Conservation (phyloP, 2,329 filamentous ascomycete genomes). For the Clarireedia homoeocarpa region DNA sequence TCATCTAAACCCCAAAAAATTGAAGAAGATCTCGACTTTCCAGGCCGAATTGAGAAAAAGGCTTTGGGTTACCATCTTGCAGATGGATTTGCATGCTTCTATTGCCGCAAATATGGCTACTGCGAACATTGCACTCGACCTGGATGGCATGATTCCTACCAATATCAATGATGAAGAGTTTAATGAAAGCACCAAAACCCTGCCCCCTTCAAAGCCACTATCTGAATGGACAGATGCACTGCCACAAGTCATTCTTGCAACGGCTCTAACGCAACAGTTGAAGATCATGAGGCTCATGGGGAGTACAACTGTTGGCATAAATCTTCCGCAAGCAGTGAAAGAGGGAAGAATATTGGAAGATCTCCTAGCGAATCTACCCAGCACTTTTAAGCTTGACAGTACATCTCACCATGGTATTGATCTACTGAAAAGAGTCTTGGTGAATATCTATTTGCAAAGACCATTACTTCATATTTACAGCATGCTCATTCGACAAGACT, state of each 20-base stretch:
- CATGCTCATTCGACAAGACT: slow-evolving; percentile 1
- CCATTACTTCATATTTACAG: slow-evolving; percentile 10
- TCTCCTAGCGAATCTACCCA: not conserved
- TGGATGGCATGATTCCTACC: slow-evolving; percentile 41
- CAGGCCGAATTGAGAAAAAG: slow-evolving; percentile 45
- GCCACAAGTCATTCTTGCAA: slow-evolving; percentile 9
- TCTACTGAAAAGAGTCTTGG: slow-evolving; percentile 7
- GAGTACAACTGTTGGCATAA: not conserved
- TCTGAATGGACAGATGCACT: slow-evolving; percentile 11
- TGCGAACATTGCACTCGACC: slow-evolving; percentile 38
- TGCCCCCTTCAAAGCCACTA: slow-evolving; percentile 10
- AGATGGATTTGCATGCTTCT: slow-evolving; percentile 43
- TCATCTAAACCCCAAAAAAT: slow-evolving; percentile 44
- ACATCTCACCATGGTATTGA: slow-evolving; percentile 1
- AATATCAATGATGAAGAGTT: slow-evolving; percentile 29
- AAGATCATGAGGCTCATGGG: slow-evolving; percentile 6
- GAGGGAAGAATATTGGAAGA: slow-evolving; percentile 8
- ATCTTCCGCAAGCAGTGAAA: not conserved
- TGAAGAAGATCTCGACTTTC: slow-evolving; percentile 40
- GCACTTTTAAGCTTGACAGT: not conserved
- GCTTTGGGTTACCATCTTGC: slow-evolving; percentile 46
- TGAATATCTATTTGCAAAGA: slow-evolving; percentile 11
- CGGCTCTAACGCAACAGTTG: slow-evolving; percentile 7
- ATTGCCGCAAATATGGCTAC: slow-evolving; percentile 43
- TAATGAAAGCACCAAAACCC: slow-evolving; percentile 8